Percentiles rank a stretch among this genome's conserved stretches.
Conservation (phyloP, 2,329 filamentous ascomycete genomes). For the Pseudogymnoascus sp. region DNA sequence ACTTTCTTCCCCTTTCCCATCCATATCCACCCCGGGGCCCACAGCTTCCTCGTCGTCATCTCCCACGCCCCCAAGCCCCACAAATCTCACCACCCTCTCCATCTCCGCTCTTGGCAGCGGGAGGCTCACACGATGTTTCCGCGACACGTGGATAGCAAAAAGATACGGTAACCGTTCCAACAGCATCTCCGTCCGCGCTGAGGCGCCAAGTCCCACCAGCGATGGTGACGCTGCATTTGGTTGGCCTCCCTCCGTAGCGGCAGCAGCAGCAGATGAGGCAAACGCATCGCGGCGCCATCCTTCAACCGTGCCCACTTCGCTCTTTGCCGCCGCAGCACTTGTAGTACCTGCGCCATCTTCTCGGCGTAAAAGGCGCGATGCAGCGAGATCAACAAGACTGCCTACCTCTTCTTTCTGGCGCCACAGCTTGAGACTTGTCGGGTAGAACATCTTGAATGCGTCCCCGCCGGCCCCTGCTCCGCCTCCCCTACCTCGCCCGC, state of each 20-base stretch:
- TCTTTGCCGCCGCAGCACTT: constrained; percentile 38
- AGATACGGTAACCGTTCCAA: constrained; percentile 85
- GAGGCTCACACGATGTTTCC: constrained; percentile 22
- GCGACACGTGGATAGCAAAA: constrained; percentile 46
- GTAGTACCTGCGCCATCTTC: constrained; percentile 31
- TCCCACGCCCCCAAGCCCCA: constrained; percentile 33
- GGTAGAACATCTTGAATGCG: constrained; percentile 86
- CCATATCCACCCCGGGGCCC: constrained; percentile 24
- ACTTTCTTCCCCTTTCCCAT: constrained; percentile 39
- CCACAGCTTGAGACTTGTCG: constrained; percentile 76
- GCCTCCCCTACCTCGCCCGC: constrained; percentile 27
- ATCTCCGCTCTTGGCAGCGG: constrained; percentile 34
- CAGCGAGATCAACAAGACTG: constrained; percentile 62
- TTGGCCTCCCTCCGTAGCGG: constrained; percentile 9
- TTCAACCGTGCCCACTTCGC: constrained; percentile 28
- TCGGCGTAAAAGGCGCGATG: constrained; percentile 50
- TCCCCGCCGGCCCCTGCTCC: constrained; percentile 41
- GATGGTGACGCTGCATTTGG: constrained; percentile 29
- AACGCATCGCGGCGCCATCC: constrained; percentile 23
- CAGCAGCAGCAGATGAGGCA: background rate
- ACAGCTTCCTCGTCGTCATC: constrained; percentile 38
- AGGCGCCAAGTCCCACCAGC: constrained; percentile 49
- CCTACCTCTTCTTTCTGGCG: constrained; percentile 74
- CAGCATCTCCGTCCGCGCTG: constrained; percentile 64
- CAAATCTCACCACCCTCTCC: constrained; percentile 29